phyloP scores from a whole-genome alignment of 768 basidiomycete genomes.

The Termitomyces sp. region DNA sequence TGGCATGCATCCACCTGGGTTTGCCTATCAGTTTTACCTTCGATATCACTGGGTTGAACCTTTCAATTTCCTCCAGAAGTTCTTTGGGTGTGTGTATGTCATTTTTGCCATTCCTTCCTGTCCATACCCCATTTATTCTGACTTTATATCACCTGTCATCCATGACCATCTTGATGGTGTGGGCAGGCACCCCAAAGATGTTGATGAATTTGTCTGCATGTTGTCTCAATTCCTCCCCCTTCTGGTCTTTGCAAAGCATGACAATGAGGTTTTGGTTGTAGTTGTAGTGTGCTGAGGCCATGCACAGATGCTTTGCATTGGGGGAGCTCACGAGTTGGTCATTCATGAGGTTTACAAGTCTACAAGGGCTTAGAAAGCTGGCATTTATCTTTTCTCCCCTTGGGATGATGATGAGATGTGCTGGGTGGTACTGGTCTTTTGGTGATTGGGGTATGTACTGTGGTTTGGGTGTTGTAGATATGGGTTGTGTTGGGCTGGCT shows the following conservation, averaged over 20 bases:
- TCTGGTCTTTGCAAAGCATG: too few relatives aligned
- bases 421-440: background rate
- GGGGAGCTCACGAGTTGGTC: background rate
- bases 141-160: background rate
- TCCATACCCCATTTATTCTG: background rate
- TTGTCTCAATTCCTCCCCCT: background rate
- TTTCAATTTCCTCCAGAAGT: background rate
- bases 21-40: background rate
- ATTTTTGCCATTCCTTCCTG: background rate
- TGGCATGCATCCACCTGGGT: background rate
- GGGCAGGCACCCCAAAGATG: background rate
- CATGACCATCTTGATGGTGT: background rate
- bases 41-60: background rate
- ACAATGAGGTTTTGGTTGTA: too few relatives aligned
- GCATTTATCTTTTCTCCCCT: background rate
- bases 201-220: background rate
- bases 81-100: background rate
- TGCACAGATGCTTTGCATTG: too few relatives aligned
- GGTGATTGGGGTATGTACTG: background rate
- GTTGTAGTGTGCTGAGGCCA: too few relatives aligned
- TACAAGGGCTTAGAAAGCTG: background rate
- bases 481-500: too few relatives aligned
- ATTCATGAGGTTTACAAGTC: too few relatives aligned
- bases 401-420: background rate
- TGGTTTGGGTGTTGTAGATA: background rate